These are phyloP conservation scores for Xylogone sp. DNA, from an alignment of 2,329 filamentous ascomycete genomes.

Conservation along the genomic window DNA sequence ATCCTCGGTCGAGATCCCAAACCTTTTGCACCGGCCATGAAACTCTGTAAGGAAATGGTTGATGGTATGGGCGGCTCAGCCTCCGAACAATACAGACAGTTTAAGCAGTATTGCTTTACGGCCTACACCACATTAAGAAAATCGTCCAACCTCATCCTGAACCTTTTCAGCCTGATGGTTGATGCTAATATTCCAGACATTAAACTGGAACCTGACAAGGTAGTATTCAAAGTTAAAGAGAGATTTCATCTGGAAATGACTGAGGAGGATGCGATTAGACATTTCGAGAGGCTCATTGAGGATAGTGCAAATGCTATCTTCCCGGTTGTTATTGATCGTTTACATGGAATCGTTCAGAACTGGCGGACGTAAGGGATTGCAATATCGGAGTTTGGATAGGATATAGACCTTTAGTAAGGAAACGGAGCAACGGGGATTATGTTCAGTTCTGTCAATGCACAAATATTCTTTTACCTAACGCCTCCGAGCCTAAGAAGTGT, in stretches of 20 bases:
- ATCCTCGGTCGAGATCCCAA: constrained; percentile 97
- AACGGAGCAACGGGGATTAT: neutral
- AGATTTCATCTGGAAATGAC: constrained; percentile 86
- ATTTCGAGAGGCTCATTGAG: constrained; percentile 86
- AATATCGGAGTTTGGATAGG: neutral
- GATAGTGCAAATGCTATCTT: constrained; percentile 87
- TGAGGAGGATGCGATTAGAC: constrained; percentile 86
- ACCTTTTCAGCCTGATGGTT: constrained; percentile 94
- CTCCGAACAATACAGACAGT: constrained; percentile 78
- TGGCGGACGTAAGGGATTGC: constrained; percentile 61
- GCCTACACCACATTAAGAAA: constrained; percentile 90
- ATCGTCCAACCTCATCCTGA: constrained; percentile 85
- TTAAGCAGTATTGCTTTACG: constrained; percentile 95
- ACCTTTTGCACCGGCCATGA: constrained; percentile 95
- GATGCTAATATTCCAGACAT: constrained; percentile 97
- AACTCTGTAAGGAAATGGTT: constrained; percentile 96
- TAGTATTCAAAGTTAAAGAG: constrained; percentile 91
- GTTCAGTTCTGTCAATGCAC: neutral
- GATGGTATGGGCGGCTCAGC: constrained; percentile 91
- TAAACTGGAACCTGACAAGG: constrained; percentile 85
- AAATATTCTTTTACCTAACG: no score
- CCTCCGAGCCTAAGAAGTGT: no score
- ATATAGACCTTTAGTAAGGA: neutral
- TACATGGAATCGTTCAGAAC: constrained; percentile 91
- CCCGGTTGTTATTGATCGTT: constrained; percentile 88